Base-by-base conservation (phyloP, 2,329 filamentous ascomycete species). In the Colletotrichum sojae region DNA sequence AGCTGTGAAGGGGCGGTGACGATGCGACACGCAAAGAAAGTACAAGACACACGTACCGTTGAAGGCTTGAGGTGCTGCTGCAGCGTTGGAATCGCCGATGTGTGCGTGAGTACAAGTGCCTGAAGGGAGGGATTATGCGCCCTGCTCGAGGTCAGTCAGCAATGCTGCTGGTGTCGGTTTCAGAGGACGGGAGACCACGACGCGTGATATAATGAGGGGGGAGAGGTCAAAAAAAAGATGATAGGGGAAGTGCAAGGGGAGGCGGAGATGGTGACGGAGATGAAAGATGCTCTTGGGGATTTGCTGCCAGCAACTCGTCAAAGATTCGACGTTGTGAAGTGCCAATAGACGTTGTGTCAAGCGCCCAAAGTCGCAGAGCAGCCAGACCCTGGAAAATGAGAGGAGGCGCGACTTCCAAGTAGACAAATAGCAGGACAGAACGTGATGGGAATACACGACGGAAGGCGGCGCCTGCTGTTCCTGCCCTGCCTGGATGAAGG, bases 31-130 rank as follows among this genome's bases (percentile, higher is more conserved):
- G 22, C 43, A 59, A 59, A 48, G 59, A 53, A 69, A 60, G 55
- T 56, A 60, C 62, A 66, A 66, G 22, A 52, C 25, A 69, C 66
- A 69, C 66, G 55, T 69, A 69, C 66, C 62, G 45, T 46, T 36
- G 43, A 45, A 40, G 55, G 31, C 36, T 52, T 55, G 52, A 56
- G 45, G 52, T 56, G 54, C 46, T 18, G 46, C 46, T 49, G 46
- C 46, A 18, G 12, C 6, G 46, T 22, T 12, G 18, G 16, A 66
- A 66, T 66, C 48, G 62, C 55, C 62, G 62, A 66, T 66, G 55
- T 43, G 27, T 51, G 62, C 62, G n/a, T 18, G 49, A 45, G n/a
- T 27, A 46, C 48, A 61, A 56, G 45, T 66, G 62, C 62, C 49
- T 59, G 51, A 48, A 66, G 57, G 22, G 51, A 51, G 40, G 43